Evolutionary conservation across 1,284 basidiomycete species (phyloP), one percentile per base, ranked within the genome.

Genomic region (Cronartium ribicola): DNA sequence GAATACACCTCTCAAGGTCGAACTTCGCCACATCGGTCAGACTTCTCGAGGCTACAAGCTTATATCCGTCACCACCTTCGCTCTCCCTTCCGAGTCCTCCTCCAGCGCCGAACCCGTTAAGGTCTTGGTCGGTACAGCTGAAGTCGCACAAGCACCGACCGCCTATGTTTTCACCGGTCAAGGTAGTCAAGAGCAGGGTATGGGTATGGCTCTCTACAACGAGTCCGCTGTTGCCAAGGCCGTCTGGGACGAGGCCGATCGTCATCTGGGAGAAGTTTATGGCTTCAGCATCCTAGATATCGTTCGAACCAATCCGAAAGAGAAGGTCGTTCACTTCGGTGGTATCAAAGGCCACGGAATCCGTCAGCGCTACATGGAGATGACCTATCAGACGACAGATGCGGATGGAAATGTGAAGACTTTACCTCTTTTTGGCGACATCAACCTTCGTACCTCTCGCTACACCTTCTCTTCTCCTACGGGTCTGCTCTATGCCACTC

Each of bases 121-220:
- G 83, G 93, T 98, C 73, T 85, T 98, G 60, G 89, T 91, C 77
- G 95, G 95, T 57, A 87, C 90, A 22, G 91, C 95, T 65, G 93
- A 97, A 82, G 92, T 98, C 77, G 88, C 88, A 14, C 95, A 98
- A 83, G 88, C 92, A 2, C 88, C 88, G 14, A 96, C 94, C 17
- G 92, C 92, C 66, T 98, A 98, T 80, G 93, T 97, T 80, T 98
- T 98, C 86, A 98, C 95, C 69, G 95, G 95, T 66, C 95, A 98
- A 82, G 95, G 95, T 72, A 98, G 94, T 36, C 96, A 98, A 83
- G 95, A 98, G 83, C 89, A 90, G 64, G 93, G 94, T 48, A 98
- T 98, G 95, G 95, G 96, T 55, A 98, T 98, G 94, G 94, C 98
- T 79, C 87, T 98, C 3, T 98, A 98, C 86, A 90, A 88, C 82